Percentiles rank a stretch among this genome's conserved stretches.
Conservation (phyloP, 1,284 basidiomycete genomes). For the Austropuccinia psidii region DNA sequence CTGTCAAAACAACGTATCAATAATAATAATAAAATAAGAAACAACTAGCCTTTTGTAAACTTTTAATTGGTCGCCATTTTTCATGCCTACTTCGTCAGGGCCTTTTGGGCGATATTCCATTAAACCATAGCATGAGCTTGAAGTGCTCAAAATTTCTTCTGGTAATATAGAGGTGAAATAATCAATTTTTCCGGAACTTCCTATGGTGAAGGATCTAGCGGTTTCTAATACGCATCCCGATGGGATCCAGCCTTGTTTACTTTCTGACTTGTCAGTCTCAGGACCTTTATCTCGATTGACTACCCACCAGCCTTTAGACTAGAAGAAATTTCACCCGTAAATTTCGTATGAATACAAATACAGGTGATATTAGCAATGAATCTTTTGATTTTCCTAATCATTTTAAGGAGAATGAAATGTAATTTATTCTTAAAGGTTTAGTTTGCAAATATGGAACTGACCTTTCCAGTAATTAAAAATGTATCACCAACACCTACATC, state of each 20-base stretch:
- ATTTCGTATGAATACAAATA: no score
- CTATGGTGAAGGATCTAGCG: conserved; percentile 59
- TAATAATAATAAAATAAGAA: neutral
- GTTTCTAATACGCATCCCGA: conserved; percentile 85
- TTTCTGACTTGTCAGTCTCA: conserved; percentile 72
- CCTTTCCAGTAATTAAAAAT: conserved; percentile 29
- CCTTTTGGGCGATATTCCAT: conserved; percentile 84
- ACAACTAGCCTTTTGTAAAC: conserved; percentile 67
- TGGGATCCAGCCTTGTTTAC: conserved; percentile 51
- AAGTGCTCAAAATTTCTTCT: conserved; percentile 78
- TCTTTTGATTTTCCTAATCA: no score
- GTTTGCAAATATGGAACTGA: neutral
- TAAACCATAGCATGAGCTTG: conserved; percentile 83
- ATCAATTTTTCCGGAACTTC: conserved; percentile 38
- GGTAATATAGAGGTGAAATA: conserved; percentile 64
- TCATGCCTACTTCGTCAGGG: conserved; percentile 75
- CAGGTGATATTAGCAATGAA: no score
- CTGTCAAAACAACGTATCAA: neutral
- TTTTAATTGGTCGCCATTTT: conserved; percentile 73
- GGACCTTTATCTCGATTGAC: conserved; percentile 74
- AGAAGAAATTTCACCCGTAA: conserved; percentile 76
- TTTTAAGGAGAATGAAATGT: no score
- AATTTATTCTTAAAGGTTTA: no score
- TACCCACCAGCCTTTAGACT: conserved; percentile 97
- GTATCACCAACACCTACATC: conserved; percentile 71